Evolutionary conservation across 352 stramenopile species (phyloP), one percentile per base, ranked within the genome.

Genomic region (Globisporangium cystogenes): DNA sequence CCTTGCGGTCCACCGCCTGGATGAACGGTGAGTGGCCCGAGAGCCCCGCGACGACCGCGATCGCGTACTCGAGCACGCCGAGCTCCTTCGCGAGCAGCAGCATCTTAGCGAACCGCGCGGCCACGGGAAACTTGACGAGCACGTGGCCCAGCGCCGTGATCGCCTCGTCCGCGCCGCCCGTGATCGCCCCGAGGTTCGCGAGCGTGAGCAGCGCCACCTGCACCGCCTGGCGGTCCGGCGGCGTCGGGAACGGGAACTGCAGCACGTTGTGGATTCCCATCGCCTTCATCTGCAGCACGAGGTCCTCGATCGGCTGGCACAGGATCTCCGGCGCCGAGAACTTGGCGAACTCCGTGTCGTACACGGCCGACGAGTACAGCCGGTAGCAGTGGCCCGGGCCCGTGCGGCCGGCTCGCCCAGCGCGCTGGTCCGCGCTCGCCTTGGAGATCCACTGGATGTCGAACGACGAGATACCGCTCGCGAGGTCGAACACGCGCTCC

Each of bases 331-430:
- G 96, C 20, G 70, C 64, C 4, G 83, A 86, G 53, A 96, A 97
- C 52, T 93, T 74, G 24, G 79, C 67, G 64, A 99, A 99, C 27
- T 97, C 78, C 31, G 98, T 96, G 53, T 96, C 81, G 68, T 96
- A 99, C 46, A 99, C 92, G 15, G 90, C 95, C 15, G 90, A 97
- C 12, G 90, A 98, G 65, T 98, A 99, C 41, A 99, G 68, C 21
- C 97, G 87, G 62, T 99, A 99, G 57, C 96, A 99, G 69, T 99
- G 96, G 14, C 98, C 98, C 0, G 97, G 96, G 3, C 95, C 94
- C 1, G 89, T 97, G 48, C 94, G 86, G 20, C 98, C 98, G 12
- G 97, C 97, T 55, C 98, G 93, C 60, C 98, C 98, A 5, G 95
- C 93, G 44, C 98, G 82, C 68, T 95, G 84, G 49, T 91, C 77